Percentiles rank a stretch among this genome's conserved stretches.
phyloP scores from a whole-genome alignment of 768 basidiomycete genomes.

The Lyophyllum decastes region DNA sequence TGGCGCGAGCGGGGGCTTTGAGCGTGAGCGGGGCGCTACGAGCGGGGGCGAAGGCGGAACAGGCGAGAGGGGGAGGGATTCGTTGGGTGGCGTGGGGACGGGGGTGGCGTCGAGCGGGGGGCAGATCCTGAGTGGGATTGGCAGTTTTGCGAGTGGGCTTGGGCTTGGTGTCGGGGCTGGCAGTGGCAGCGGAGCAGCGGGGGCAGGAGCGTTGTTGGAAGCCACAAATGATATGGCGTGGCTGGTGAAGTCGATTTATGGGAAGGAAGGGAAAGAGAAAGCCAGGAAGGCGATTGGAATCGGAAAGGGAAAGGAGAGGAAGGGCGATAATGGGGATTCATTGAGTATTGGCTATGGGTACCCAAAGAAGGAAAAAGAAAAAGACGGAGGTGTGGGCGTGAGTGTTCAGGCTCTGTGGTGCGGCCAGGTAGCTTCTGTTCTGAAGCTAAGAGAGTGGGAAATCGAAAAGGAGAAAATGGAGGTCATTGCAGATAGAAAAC shows the following conservation, averaged over 20 bases:
- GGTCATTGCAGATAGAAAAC: conserved; percentile 12
- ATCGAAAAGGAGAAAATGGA: conserved; percentile 20
- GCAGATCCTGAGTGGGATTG: conserved; percentile 43
- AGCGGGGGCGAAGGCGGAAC: conserved; percentile 24
- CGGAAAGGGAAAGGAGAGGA: conserved; percentile 25
- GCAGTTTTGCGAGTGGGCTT: conserved; percentile 39
- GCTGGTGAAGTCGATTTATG: conserved; percentile 49
- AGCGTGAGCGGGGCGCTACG: conserved; percentile 10
- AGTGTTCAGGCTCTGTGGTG: conserved; percentile 47
- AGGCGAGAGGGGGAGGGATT: conserved; percentile 9
- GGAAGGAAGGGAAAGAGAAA: conserved; percentile 27
- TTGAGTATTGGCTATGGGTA: conserved; percentile 13
- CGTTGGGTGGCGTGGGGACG: conserved; percentile 10
- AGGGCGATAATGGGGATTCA: conserved; percentile 18
- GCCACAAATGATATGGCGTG: conserved; percentile 52
- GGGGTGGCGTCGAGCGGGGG: conserved; percentile 28
- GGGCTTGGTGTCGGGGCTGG: conserved; percentile 37
- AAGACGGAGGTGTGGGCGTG: conserved; percentile 34
- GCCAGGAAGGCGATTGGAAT: conserved; percentile 20
- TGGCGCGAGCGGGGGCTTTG: conserved; percentile 18
- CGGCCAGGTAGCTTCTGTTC: conserved; percentile 37
- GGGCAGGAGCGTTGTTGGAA: conserved; percentile 43
- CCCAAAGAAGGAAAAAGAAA: conserved; percentile 23
- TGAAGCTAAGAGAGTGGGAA: conserved; percentile 40
- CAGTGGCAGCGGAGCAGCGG: conserved; percentile 17